phyloP scores from a whole-genome alignment of 2,329 filamentous ascomycete species.

The Teratosphaeria gauchensis region DNA sequence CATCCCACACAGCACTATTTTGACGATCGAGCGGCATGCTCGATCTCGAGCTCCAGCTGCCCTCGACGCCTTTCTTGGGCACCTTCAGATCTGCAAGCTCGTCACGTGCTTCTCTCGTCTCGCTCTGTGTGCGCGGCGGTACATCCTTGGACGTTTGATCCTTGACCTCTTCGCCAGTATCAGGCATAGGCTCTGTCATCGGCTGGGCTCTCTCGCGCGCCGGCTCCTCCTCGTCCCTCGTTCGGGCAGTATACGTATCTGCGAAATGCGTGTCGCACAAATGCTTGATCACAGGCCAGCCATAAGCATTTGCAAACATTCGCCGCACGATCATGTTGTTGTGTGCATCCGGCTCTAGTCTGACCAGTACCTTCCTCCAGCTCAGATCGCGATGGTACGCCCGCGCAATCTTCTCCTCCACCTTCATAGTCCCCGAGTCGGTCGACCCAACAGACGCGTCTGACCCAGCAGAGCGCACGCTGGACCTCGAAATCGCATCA shows the following conservation, averaged over 20 bases:
- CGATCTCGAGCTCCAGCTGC: constrained; percentile 14
- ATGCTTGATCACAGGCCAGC: constrained; percentile 95
- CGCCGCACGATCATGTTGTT: constrained; percentile 96
- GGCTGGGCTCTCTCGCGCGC: constrained; percentile 59
- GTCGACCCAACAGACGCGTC: background rate
- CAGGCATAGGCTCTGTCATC: constrained; percentile 41
- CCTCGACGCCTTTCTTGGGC: constrained; percentile 19
- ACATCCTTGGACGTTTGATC: constrained; percentile 31
- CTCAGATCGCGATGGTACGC: constrained; percentile 86
- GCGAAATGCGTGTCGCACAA: constrained; percentile 90
- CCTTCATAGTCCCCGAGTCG: constrained; percentile 64
- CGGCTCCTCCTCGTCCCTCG: constrained; percentile 57
- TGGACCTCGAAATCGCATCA: constrained; percentile 13
- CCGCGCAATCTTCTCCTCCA: constrained; percentile 95
- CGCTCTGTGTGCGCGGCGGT: constrained; percentile 36
- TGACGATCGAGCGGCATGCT: constrained; percentile 18
- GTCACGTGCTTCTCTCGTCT: constrained; percentile 38
- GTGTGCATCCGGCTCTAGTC: constrained; percentile 91
- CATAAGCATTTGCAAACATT: constrained; percentile 94
- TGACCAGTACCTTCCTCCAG: constrained; percentile 94
- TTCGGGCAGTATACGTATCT: constrained; percentile 57
- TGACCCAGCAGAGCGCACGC: constrained; percentile 3
- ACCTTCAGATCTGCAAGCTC: constrained; percentile 30
- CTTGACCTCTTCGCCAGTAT: constrained; percentile 23
- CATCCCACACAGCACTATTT: constrained; percentile 40